Percentiles rank a stretch among this genome's conserved stretches.
Conservation (phyloP, 805 yeast species). For the Ogataea pini region DNA sequence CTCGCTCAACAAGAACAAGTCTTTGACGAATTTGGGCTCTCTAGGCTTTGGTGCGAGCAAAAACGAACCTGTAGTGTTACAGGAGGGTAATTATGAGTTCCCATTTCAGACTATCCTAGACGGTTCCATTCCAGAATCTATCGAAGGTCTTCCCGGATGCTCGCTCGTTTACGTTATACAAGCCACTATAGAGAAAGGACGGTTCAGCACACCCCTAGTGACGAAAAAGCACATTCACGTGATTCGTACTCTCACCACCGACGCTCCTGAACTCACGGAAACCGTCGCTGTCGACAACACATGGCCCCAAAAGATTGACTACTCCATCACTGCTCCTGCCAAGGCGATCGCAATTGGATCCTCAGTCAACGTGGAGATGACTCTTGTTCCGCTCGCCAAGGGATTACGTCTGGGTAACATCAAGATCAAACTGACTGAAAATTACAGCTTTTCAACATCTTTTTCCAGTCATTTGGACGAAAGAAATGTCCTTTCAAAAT, state of each 20-base stretch:
- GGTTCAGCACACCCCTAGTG: slow-evolving; percentile 63
- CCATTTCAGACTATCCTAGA: slow-evolving; percentile 87
- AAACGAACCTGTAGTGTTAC: slow-evolving; percentile 43
- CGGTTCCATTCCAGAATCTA: slow-evolving; percentile 81
- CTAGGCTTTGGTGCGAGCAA: slow-evolving; percentile 21
- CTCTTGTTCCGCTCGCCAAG: slow-evolving; percentile 76
- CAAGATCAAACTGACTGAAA: slow-evolving; percentile 67
- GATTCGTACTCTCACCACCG: slow-evolving; percentile 84
- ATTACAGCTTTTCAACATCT: slow-evolving; percentile 55
- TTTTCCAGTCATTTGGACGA: slow-evolving; percentile 64
- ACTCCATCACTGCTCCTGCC: slow-evolving; percentile 80
- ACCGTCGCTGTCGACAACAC: slow-evolving; percentile 92
- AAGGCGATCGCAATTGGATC: slow-evolving; percentile 92
- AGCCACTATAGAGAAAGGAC: slow-evolving; percentile 81
- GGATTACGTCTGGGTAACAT: slow-evolving; percentile 79
- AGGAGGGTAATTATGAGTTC: slow-evolving; percentile 82
- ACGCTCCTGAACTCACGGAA: slow-evolving; percentile 83
- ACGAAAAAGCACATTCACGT: slow-evolving; percentile 76
- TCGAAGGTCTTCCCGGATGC: slow-evolving; percentile 86
- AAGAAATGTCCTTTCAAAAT: slow-evolving; percentile 53
- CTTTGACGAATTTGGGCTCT: slow-evolving; percentile 34
- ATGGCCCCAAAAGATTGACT: slow-evolving; percentile 94
- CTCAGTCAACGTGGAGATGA: slow-evolving; percentile 63
- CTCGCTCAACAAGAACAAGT: slow-evolving; percentile 30
- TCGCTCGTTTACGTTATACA: slow-evolving; percentile 70